A percentile compares a stretch with the other conserved stretches of the same genome.
These are phyloP conservation scores for Xylaria sp. DNA, from an alignment of 2,329 filamentous ascomycete genomes.

Conservation along the genomic window DNA sequence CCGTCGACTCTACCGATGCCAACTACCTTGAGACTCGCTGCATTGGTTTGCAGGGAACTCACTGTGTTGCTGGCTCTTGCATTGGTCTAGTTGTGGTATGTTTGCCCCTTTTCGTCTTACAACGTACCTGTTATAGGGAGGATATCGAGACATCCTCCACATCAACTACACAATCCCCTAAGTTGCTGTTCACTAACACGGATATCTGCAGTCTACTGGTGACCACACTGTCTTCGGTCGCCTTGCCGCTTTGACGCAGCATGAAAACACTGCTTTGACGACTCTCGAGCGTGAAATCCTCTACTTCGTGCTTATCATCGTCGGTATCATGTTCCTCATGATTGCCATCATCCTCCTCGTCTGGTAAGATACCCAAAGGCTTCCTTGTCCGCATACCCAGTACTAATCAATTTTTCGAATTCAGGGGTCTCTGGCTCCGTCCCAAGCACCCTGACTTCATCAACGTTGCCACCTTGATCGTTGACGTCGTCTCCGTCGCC, in stretches of 20 bases:
- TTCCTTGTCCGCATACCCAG: slow-evolving; percentile 36
- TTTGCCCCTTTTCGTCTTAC: neutral
- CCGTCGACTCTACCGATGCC: slow-evolving; percentile 60
- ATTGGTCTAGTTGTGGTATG: slow-evolving; percentile 57
- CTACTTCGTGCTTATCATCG: slow-evolving; percentile 67
- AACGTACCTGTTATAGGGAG: neutral
- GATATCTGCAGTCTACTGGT: slow-evolving; percentile 49
- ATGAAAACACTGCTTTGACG: slow-evolving; percentile 62
- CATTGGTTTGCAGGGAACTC: slow-evolving; percentile 74
- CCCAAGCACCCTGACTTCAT: slow-evolving; percentile 65
- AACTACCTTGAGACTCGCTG: slow-evolving; percentile 74
- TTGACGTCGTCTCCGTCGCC: slow-evolving; percentile 65
- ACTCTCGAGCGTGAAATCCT: slow-evolving; percentile 67
- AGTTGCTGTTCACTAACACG: neutral
- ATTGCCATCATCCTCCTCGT: slow-evolving; percentile 60
- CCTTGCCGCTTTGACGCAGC: slow-evolving; percentile 66
- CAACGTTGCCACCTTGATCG: slow-evolving; percentile 64
- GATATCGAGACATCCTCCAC: too few species aligned
- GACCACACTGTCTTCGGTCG: slow-evolving; percentile 70
- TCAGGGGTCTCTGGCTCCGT: slow-evolving; percentile 64
- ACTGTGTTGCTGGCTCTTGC: slow-evolving; percentile 65
- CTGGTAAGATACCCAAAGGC: slow-evolving; percentile 42
- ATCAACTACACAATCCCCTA: neutral
- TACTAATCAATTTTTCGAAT: neutral
- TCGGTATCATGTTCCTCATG: slow-evolving; percentile 60